Percentiles rank a stretch among this genome's conserved stretches.
These are phyloP conservation scores for Aspergillus sp. DNA, from an alignment of 2,329 filamentous ascomycete species.

Conservation along the genomic window DNA sequence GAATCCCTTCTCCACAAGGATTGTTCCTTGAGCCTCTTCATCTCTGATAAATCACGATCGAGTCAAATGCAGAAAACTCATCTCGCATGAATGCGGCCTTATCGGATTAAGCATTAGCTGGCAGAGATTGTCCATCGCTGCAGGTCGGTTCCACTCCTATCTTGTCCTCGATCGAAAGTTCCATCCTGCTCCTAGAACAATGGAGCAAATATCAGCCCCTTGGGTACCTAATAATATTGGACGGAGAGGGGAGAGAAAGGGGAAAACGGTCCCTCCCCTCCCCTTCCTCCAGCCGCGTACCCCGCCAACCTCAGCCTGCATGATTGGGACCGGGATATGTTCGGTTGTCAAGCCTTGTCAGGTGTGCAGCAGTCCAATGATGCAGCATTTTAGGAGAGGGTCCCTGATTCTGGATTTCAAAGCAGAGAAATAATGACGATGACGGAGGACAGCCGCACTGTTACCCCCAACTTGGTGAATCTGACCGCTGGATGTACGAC, in stretches of 20 bases:
- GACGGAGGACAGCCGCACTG: not conserved
- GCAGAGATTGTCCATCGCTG: not conserved
- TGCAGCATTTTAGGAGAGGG: not conserved
- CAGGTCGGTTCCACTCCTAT: not conserved
- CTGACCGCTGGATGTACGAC: not conserved
- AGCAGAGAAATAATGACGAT: not conserved
- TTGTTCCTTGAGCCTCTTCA: not conserved
- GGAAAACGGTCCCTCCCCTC: not conserved
- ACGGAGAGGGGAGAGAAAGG: slow-evolving; percentile 1
- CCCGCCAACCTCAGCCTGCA: not conserved
- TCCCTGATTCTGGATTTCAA: not conserved
- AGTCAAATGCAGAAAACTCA: not conserved
- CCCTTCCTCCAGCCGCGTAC: not conserved
- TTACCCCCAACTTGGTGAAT: not conserved
- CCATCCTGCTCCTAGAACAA: slow-evolving; percentile 9
- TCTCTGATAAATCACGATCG: not conserved
- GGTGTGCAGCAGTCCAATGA: not conserved
- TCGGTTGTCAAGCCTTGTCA: not conserved
- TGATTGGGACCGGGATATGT: not conserved
- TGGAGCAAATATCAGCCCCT: not conserved
- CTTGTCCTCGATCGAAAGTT: slow-evolving; percentile 3
- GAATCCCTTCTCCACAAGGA: not conserved
- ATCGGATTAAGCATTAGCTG: slow-evolving; percentile 3
- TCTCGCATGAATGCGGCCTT: not conserved
- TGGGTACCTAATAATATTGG: slow-evolving; percentile 8